These are phyloP conservation scores for Toxicodendron radicans DNA, from an alignment of 345 rosid genomes.

Conservation along the genomic window DNA sequence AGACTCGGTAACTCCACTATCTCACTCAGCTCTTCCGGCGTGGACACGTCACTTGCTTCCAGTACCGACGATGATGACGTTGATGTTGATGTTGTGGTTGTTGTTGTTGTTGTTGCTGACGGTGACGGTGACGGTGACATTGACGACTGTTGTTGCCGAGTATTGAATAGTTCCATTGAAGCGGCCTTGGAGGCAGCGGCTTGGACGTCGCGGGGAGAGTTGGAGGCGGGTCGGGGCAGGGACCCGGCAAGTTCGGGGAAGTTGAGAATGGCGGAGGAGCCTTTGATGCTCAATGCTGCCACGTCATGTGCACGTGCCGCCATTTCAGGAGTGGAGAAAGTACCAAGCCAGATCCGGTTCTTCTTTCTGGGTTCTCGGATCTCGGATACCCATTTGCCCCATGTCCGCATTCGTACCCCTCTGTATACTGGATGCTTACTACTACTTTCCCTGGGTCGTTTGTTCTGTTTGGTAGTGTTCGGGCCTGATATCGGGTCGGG, in stretches of 20 bases:
- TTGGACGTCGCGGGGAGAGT: conserved; percentile 83
- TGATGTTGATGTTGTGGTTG: conserved; percentile 15
- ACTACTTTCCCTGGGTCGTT: conserved; percentile 13
- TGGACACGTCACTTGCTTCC: conserved; percentile 38
- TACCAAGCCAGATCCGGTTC: conserved; percentile 95
- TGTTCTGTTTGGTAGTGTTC: not conserved
- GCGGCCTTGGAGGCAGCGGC: conserved; percentile 92
- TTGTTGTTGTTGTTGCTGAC: too few relatives aligned
- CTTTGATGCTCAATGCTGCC: conserved; percentile 85
- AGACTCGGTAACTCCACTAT: conserved; percentile 81
- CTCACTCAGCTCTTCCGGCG: conserved; percentile 75
- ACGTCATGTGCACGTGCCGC: conserved; percentile 99
- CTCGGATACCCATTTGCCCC: conserved; percentile 99
- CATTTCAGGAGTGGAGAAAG: conserved; percentile 87
- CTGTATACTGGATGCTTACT: conserved; percentile 63
- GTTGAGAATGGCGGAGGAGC: conserved; percentile 74
- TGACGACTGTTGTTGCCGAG: not conserved
- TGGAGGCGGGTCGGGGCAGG: conserved; percentile 78
- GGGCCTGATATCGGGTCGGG: conserved; percentile 16
- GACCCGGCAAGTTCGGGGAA: conserved; percentile 73
- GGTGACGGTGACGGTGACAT: conserved; percentile 4
- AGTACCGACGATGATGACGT: conserved; percentile 28
- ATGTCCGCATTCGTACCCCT: conserved; percentile 88
- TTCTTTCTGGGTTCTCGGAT: conserved; percentile 95
- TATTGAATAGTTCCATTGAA: conserved; percentile 45